Evolutionary conservation across 345 rosid species (phyloP), one percentile per base, ranked within the genome.

Genomic region (Eucalyptus sp.): DNA sequence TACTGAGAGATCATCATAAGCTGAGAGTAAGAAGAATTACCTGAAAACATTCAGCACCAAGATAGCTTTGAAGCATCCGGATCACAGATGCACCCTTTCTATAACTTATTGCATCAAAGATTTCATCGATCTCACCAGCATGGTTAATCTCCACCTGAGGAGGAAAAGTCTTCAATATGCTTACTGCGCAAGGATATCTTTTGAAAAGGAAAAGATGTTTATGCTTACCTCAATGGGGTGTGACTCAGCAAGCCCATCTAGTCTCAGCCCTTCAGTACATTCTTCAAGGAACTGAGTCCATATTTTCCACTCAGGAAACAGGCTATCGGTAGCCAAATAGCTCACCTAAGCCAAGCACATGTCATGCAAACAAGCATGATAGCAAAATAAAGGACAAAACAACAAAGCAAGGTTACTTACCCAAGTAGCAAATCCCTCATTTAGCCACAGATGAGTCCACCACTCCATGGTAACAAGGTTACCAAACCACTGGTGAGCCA

Each of bases 341-440:
- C 99, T 98, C 90, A 97, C 96, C 99, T 98, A 96, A 89, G 92
- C 89, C 86, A 71, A 37, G 83, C 46, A 20, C 83, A 71, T 71
- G 83, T 76, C 25, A 37, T 37, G 24, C 46, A 76, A 76, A 76
- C 11, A 24, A 76, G 83, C 48, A 76, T 11, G 48, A 76, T 37
- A 44, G 83, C 27, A 76, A 18, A 18, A 37, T 76, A 37, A 20
- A 76, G 48, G 22, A 33, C 22, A 37, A 20, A 76, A 20, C 83
- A 76, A 44, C 2, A 24, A 62, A 86, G 29, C 50, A 85, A 83
- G 86, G 87, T 41, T 91, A 84, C 51, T 68, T 97, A 98, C 99
- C 99, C 99, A 98, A 62, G 99, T 98, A 60, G 99, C 99, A 94
- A 98, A 98, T 89, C 99, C 99, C 93, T 98, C 99, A 89, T 98